These are phyloP conservation scores for Stylonectria norvegica DNA, from an alignment of 2,329 filamentous ascomycete species.

Conservation along the genomic window DNA sequence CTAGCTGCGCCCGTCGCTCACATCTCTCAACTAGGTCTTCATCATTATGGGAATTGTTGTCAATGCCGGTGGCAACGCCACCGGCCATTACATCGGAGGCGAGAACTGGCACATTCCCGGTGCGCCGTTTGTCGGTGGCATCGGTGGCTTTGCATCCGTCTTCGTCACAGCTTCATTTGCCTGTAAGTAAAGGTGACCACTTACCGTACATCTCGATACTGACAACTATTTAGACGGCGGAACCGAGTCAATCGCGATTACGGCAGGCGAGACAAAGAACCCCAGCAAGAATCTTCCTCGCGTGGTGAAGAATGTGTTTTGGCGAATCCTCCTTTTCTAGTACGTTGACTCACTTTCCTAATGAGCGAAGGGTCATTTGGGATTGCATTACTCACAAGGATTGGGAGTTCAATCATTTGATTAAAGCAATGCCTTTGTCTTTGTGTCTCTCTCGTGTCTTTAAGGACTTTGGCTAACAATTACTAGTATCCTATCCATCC, in stretches of 20 bases:
- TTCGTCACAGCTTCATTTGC: slow-evolving; percentile 56
- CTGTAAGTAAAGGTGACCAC: slow-evolving; percentile 36
- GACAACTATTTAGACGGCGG: slow-evolving; percentile 40
- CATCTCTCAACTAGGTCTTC: slow-evolving; percentile 40
- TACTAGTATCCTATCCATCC: slow-evolving; percentile 35
- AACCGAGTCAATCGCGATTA: slow-evolving; percentile 63
- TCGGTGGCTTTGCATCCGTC: slow-evolving; percentile 61
- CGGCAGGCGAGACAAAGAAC: slow-evolving; percentile 62
- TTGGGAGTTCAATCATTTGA: too few species aligned
- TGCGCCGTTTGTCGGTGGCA: slow-evolving; percentile 62
- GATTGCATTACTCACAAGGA: not conserved
- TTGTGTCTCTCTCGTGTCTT: too few species aligned
- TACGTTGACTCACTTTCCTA: slow-evolving; percentile 8
- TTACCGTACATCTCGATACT: not conserved
- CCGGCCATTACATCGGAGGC: slow-evolving; percentile 54
- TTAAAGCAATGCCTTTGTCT: too few species aligned
- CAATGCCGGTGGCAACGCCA: slow-evolving; percentile 50
- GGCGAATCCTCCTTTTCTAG: slow-evolving; percentile 56
- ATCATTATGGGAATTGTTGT: slow-evolving; percentile 59
- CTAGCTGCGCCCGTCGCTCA: not conserved
- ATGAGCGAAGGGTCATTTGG: not conserved
- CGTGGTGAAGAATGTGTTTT: slow-evolving; percentile 64
- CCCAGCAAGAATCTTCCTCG: slow-evolving; percentile 58
- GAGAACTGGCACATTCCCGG: slow-evolving; percentile 56
- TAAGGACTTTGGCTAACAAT: slow-evolving; percentile 8